phyloP scores from a whole-genome alignment of 495 filamentous ascomycete species.

The Platismatia glauca region DNA sequence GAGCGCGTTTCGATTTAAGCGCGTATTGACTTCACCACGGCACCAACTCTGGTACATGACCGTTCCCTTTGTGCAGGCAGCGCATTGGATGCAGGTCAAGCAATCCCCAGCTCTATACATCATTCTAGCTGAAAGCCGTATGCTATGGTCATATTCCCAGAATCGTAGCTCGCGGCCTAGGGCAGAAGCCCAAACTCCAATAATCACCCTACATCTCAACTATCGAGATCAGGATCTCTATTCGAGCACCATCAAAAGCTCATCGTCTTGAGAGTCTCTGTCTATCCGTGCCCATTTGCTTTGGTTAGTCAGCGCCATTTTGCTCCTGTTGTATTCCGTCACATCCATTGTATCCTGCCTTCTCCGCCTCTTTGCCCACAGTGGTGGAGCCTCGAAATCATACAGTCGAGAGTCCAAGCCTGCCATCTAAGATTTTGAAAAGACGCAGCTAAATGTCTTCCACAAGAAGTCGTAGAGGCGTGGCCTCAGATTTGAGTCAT shows the following conservation, averaged over 20 bases:
- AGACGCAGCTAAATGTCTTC: background rate
- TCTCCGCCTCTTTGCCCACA: background rate
- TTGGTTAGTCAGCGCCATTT: background rate
- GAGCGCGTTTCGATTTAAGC: constrained; percentile 2
- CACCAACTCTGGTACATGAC: too few relatives aligned
- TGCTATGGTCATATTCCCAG: background rate
- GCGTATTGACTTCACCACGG: background rate
- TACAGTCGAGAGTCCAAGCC: background rate
- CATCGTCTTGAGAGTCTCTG: background rate
- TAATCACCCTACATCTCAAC: background rate
- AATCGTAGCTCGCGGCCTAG: background rate
- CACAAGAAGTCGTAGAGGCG: background rate
- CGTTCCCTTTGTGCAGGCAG: too few relatives aligned
- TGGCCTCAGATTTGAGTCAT: background rate
- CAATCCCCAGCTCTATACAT: too few relatives aligned
- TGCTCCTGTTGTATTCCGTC: background rate
- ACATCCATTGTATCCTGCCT: background rate
- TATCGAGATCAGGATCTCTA: background rate
- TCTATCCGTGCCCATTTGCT: background rate
- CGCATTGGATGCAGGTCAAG: too few relatives aligned
- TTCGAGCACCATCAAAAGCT: background rate
- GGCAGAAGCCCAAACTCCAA: background rate
- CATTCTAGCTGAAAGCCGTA: background rate
- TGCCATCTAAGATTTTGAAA: background rate
- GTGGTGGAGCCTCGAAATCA: background rate